Conservation (phyloP, 768 basidiomycete genomes). For the Mycena olivaceomarginata region DNA sequence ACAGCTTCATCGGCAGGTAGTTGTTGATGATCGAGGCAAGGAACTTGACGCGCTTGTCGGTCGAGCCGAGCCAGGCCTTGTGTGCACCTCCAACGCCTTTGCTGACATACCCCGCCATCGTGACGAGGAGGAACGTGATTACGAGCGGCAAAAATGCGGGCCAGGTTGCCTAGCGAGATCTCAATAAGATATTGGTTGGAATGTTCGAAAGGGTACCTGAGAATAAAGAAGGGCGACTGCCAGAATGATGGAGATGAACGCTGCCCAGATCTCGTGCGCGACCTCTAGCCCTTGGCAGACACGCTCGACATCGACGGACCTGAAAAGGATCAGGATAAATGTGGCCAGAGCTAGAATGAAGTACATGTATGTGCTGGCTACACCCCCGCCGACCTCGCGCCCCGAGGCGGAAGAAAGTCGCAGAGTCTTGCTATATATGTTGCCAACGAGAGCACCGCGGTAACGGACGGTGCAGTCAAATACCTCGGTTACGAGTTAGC, state of each 20-base stretch:
- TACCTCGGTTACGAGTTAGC: not conserved
- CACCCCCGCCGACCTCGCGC: slow-evolving; percentile 28
- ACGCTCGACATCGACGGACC: slow-evolving; percentile 39
- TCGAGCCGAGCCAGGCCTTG: slow-evolving; percentile 21
- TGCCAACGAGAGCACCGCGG: slow-evolving; percentile 31
- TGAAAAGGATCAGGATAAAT: not conserved
- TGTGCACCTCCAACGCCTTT: slow-evolving; percentile 26
- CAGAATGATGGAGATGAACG: slow-evolving; percentile 2
- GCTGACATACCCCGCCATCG: slow-evolving; percentile 19
- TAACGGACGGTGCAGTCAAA: slow-evolving; percentile 31
- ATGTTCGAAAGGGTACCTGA: not conserved
- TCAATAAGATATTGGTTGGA: not conserved
- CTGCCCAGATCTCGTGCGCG: slow-evolving; percentile 30
- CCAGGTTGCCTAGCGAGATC: slow-evolving; percentile 29
- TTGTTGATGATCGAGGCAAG: slow-evolving; percentile 31
- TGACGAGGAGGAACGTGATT: slow-evolving; percentile 17
- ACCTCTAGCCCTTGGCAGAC: slow-evolving; percentile 28
- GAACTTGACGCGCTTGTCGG: slow-evolving; percentile 40
- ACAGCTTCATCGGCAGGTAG: slow-evolving; percentile 33
- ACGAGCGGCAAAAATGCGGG: slow-evolving; percentile 30
- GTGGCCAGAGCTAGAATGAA: not conserved
- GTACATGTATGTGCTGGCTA: slow-evolving; percentile 40
- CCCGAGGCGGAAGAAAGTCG: slow-evolving; percentile 20
- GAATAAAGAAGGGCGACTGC: slow-evolving; percentile 24
- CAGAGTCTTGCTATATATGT: slow-evolving; percentile 32